Conservation (phyloP, 306 rosid genomes). For the Morella rubra region DNA sequence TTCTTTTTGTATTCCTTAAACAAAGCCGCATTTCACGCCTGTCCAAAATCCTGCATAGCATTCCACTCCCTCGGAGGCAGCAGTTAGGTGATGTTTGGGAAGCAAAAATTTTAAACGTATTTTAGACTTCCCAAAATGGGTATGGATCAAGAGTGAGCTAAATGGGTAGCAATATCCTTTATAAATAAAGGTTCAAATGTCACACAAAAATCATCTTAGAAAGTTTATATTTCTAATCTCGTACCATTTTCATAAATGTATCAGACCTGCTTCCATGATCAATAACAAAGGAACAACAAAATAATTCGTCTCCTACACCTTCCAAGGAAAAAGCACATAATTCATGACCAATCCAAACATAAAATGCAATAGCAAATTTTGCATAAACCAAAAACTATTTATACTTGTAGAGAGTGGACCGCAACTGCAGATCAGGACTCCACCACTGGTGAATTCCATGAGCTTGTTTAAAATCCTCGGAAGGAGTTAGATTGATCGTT, state of each 20-base stretch:
- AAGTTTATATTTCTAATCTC: no score
- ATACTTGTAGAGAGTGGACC: constrained; percentile 52
- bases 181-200: no score
- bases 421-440: constrained; percentile 51
- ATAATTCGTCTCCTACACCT: neutral
- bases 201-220: no score
- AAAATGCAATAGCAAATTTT: neutral
- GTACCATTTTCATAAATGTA: neutral
- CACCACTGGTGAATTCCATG: constrained; percentile 99
- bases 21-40: neutral
- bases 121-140: no score
- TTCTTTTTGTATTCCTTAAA: neutral
- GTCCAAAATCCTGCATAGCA: neutral
- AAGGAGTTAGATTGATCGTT: constrained; percentile 43
- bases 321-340: neutral
- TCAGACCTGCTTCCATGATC: neutral
- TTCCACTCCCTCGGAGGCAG: neutral
- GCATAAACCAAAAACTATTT: constrained; percentile 17
- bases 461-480: constrained; percentile 60
- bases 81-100: no score
- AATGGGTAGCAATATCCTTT: no score
- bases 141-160: no score
- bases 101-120: no score
- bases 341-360: neutral
- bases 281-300: constrained; percentile 26